phyloP scores from a whole-genome alignment of 202 grass and related monocot genomes.

The Panicum virgatum region DNA sequence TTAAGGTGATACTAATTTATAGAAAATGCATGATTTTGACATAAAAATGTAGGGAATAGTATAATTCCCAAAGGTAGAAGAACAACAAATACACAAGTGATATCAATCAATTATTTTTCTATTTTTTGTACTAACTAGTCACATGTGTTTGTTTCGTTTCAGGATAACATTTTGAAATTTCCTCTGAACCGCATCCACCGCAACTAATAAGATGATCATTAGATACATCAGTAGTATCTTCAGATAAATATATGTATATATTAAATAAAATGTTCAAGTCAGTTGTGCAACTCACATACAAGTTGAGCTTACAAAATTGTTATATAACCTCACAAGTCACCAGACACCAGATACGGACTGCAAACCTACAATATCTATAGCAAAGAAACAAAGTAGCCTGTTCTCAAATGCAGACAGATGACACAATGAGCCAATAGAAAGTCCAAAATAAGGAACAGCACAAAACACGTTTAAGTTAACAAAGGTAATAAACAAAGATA shows the following conservation, averaged over 20 bases:
- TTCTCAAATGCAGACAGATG: neutral
- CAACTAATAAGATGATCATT: neutral
- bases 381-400: neutral
- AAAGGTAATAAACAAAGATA: constrained; percentile 25
- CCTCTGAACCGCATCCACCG: neutral
- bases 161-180: neutral
- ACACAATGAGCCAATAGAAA: constrained; percentile 9
- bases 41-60: neutral
- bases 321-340: neutral
- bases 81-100: neutral
- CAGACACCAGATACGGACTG: neutral
- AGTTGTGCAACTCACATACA: neutral
- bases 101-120: neutral
- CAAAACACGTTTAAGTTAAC: constrained; percentile 3
- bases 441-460: constrained; percentile 24
- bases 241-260: neutral
- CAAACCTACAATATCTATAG: constrained; percentile 4
- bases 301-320: neutral
- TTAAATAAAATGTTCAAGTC: constrained; percentile 10
- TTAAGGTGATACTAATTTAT: neutral
- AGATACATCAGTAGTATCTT: neutral
- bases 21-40: neutral
- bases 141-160: constrained; percentile 51
- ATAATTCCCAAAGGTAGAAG: neutral
- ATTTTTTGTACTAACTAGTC: constrained; percentile 15